These are phyloP conservation scores for Exophiala sideris DNA, from an alignment of 2,329 filamentous ascomycete species.

Conservation along the genomic window DNA sequence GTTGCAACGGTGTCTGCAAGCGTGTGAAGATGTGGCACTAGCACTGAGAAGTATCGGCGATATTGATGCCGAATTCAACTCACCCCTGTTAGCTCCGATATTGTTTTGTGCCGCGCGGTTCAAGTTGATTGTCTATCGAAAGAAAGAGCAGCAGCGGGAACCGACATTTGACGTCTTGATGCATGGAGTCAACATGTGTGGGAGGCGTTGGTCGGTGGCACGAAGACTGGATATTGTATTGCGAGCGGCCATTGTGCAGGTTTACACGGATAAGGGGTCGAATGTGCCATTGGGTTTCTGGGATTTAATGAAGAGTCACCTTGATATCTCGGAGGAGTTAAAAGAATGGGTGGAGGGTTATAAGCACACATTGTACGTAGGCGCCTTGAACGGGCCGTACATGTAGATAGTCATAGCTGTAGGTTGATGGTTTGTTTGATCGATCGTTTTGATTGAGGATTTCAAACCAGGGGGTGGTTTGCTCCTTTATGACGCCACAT, in stretches of 20 bases:
- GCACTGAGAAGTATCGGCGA: slow-evolving; percentile 26
- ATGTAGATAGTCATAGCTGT: background rate
- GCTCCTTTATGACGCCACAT: too few relatives aligned
- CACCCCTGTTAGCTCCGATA: slow-evolving; percentile 21
- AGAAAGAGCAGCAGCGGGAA: slow-evolving; percentile 11
- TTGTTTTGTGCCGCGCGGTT: slow-evolving; percentile 25
- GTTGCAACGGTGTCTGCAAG: slow-evolving; percentile 21
- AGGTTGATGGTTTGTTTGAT: too few relatives aligned
- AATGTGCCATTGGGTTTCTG: slow-evolving; percentile 10
- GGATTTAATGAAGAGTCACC: slow-evolving; percentile 22
- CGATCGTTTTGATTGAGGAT: too few relatives aligned
- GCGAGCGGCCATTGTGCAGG: slow-evolving; percentile 25
- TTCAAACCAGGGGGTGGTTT: too few relatives aligned
- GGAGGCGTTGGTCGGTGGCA: slow-evolving; percentile 26
- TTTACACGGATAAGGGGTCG: slow-evolving; percentile 13
- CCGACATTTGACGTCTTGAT: slow-evolving; percentile 27
- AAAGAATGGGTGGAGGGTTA: slow-evolving; percentile 23
- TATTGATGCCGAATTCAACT: slow-evolving; percentile 26
- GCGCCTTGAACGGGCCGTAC: slow-evolving; percentile 22
- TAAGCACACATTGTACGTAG: slow-evolving; percentile 21
- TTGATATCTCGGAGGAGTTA: slow-evolving; percentile 26
- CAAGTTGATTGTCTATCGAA: slow-evolving; percentile 23
- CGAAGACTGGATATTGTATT: slow-evolving; percentile 26
- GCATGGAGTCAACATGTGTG: slow-evolving; percentile 29
- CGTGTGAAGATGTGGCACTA: slow-evolving; percentile 23